Base-by-base conservation (phyloP, 345 rosid species). In the Aquilaria sinensis region DNA sequence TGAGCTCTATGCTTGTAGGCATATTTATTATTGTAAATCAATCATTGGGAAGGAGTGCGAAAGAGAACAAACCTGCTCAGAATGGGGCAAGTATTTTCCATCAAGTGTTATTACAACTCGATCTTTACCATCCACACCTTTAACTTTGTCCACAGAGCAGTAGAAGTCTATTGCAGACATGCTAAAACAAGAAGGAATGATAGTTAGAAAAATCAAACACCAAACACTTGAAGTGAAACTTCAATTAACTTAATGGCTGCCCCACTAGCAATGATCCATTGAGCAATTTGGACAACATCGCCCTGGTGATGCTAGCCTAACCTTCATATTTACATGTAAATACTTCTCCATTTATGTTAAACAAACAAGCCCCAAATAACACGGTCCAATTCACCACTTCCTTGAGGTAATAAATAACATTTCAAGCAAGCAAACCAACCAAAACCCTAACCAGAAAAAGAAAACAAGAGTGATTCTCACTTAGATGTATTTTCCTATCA, bases 111-210 rank as follows among this genome's bases (percentile, higher is more conserved):
- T 63, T 2, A 89, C 87, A 3, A 74, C 96, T 0, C 96, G 96
- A 47, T 87, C 85, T 48, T 92, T 86, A 55, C 98, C 98, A 65
- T 92, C 96, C 49, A 80, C 86, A 3, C 90, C 93, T 76, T 80
- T 81, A 59, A 84, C 76, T 78, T 89, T 89, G 81, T 92, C 96
- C 10, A 92, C 98, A 0, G 98, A 89, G 81, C 97, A 89, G 77
- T 84, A 84, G 77, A 87, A 92, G 63, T 92, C 98, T 84, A 92
- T 85, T 4, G 97, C 96, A 3, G 97, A 92, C 98, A 87, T 92
- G 52, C 96, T 92, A 74, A 58, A 59, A 51, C 68, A 16, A 33
- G 58, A 15, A 10, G 30, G 55, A 63, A 63, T 23, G 12, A 34
- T 9, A 8, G 8, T 15, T 37, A 16, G 23, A 70, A 51, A 33